Evolutionary conservation across 2,329 filamentous ascomycete genomes (phyloP).

Genomic region (Talaromyces sp.): DNA sequence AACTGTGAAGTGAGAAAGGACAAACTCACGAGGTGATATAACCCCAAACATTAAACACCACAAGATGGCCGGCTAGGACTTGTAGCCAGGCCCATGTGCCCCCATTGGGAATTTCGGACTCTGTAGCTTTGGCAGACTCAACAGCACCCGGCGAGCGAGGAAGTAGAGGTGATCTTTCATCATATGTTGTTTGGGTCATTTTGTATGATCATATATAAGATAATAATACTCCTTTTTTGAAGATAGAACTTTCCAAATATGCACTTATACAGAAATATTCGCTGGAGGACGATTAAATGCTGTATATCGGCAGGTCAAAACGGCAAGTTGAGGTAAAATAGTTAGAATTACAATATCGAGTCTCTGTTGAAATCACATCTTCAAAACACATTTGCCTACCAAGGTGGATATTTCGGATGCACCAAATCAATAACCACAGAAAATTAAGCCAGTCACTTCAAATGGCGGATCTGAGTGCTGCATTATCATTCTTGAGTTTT

Average conservation of each 20-base stretch:
- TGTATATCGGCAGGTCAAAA: not conserved
- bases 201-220: not conserved
- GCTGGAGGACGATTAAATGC: not conserved
- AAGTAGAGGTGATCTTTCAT: slow-evolving; percentile 6
- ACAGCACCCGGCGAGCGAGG: not conserved
- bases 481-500: not conserved
- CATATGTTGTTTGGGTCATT: slow-evolving; percentile 1
- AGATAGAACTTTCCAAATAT: not conserved
- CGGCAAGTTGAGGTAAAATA: not conserved
- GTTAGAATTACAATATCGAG: not conserved
- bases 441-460: not conserved
- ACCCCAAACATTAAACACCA: slow-evolving; percentile 14
- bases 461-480: not conserved
- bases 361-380: not conserved
- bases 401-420: not conserved
- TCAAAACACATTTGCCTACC: not conserved
- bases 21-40: slow-evolving; percentile 47
- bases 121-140: not conserved
- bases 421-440: not conserved
- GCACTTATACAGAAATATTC: not conserved
- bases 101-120: slow-evolving; percentile 8
- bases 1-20: slow-evolving; percentile 27
- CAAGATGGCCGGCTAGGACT: slow-evolving; percentile 6
- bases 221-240: not conserved
- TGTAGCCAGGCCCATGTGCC: slow-evolving; percentile 12